These are phyloP conservation scores for Leptodontidium sp. DNA, from an alignment of 2,329 filamentous ascomycete species.

Conservation along the genomic window DNA sequence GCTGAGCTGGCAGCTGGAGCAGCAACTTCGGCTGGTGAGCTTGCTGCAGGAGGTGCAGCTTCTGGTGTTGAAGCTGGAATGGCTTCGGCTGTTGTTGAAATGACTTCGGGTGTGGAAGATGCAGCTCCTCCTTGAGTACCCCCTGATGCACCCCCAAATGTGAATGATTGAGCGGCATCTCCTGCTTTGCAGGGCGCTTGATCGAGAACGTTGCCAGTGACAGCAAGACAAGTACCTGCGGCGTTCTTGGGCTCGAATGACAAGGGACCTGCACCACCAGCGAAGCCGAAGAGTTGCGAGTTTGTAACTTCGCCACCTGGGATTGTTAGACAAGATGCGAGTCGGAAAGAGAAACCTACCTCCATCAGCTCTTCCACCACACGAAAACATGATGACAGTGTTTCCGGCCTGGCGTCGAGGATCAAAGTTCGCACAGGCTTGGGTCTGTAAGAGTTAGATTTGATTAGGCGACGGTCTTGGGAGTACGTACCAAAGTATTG, in stretches of 20 bases:
- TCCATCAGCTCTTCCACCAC: slow-evolving; percentile 64
- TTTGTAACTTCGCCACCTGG: slow-evolving; percentile 56
- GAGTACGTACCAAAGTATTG: slow-evolving; percentile 55
- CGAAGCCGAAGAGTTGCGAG: slow-evolving; percentile 61
- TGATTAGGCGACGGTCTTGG: not conserved
- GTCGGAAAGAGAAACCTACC: slow-evolving; percentile 42
- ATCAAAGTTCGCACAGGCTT: slow-evolving; percentile 67
- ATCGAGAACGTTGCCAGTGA: slow-evolving; percentile 53
- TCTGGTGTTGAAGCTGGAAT: slow-evolving; percentile 14
- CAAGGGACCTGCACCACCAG: slow-evolving; percentile 52
- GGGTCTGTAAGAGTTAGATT: slow-evolving; percentile 50
- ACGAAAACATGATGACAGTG: slow-evolving; percentile 65
- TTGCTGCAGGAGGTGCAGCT: slow-evolving; percentile 14
- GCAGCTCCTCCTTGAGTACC: not conserved
- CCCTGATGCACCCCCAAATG: slow-evolving; percentile 37
- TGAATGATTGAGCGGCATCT: slow-evolving; percentile 55
- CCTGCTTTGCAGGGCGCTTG: slow-evolving; percentile 53
- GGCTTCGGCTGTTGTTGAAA: slow-evolving; percentile 8
- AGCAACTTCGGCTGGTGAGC: slow-evolving; percentile 19
- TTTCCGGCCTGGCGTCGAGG: slow-evolving; percentile 58
- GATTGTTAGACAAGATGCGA: slow-evolving; percentile 24
- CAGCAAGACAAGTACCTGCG: slow-evolving; percentile 56
- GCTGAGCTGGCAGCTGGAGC: slow-evolving; percentile 21
- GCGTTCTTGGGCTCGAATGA: slow-evolving; percentile 56
- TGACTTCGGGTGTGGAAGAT: not conserved